Base-by-base conservation (phyloP, 2,329 filamentous ascomycete species). In the Graphiopsis chlorocephala region DNA sequence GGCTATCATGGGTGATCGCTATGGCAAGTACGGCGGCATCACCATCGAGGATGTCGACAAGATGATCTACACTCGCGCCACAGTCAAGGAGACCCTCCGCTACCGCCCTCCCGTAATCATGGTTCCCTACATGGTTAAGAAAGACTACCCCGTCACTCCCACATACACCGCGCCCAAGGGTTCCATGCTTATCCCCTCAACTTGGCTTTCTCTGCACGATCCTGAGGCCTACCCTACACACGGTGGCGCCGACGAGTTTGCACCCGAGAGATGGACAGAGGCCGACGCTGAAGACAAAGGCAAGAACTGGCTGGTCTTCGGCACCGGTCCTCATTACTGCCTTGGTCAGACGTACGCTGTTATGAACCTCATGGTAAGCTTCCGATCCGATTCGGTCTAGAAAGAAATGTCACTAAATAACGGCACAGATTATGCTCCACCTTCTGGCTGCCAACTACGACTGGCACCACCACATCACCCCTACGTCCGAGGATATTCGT, bases 221-320 rank as follows among this genome's bases (percentile, higher is more conserved):
- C 91, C 92, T 45, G 93, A 97, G 64, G 90, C 94, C 10, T 99
- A 98, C 77, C 87, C 91, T 61, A 90, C 94, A 11, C 98, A 98
- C 77, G 87, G 91, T 60, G 90, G 95, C 74, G 92, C 95, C 2
- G 94, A 98, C 73, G 83, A 85, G 48, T 98, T 93, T 76, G 90
- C 96, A 73, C 94, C 94, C 2, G 93, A 97, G 70, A 87, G 94
- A 72, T 98, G 95, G 87, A 94, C 94, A 78, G 86, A 85, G 1
- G 95, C 94, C 66, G 90, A 93, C 72, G 95, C 94, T 14, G 93
- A 97, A 78, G 87, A 90, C 78, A 90, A 94, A 71, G 90, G 89
- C 75, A 98, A 97, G 89, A 99, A 98, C 83, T 98, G 89, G 84
- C 85, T 99, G 60, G 93, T 98, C 20, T 98, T 99, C 72, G 95